Base-by-base conservation (phyloP, 257 asterid genomes). In the Solanum arcanum region DNA sequence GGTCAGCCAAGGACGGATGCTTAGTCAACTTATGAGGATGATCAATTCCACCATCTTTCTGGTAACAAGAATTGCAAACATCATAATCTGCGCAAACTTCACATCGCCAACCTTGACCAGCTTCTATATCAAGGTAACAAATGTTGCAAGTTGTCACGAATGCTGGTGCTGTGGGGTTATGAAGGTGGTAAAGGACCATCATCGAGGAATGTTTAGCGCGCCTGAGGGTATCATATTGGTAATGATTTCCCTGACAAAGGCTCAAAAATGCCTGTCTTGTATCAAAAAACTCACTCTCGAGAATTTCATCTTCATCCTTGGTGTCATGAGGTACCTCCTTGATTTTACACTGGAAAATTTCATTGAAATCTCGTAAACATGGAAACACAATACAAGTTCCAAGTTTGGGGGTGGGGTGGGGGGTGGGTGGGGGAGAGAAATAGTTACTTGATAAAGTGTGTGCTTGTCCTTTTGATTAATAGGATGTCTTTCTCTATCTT, bases 71-170 rank as follows among this genome's bases (percentile, higher is more conserved):
- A 89, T 92, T 93, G 90, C 99, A 97, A 39, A 96, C 92, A 74
- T 96, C 99, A 89, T 97, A 97, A 74, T 97, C 99, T 0, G 99
- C 95, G 89, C 99, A 97, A 18, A 93, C 93, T 92, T 96, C 99
- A 86, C 99, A 97, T 41, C 96, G 98, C 99, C 99, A 97, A 60
- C 99, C 99, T 88, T 95, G 98, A 77, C 99, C 99, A 88, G 98
- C 90, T 89, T 97, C 99, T 69, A 97, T 94, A 86, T 95, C 99
- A 41, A 95, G 94, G 91, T 91, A 91, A 86, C 99, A 97, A 82
- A 86, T 87, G 87, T 66, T 88, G 90, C 99, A 97, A 68, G 96
- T 78, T 13, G 91, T 91, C 84, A 96, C 98, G 74, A 94, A 96
- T 85, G 99, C 98, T 37, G 99, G 99, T 41, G 98, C 99, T 23